Percentiles rank a stretch among this genome's conserved stretches.
These are phyloP conservation scores for Coemansia sp. DNA, from an alignment of 192 early-diverging fungal genomes.

Conservation along the genomic window DNA sequence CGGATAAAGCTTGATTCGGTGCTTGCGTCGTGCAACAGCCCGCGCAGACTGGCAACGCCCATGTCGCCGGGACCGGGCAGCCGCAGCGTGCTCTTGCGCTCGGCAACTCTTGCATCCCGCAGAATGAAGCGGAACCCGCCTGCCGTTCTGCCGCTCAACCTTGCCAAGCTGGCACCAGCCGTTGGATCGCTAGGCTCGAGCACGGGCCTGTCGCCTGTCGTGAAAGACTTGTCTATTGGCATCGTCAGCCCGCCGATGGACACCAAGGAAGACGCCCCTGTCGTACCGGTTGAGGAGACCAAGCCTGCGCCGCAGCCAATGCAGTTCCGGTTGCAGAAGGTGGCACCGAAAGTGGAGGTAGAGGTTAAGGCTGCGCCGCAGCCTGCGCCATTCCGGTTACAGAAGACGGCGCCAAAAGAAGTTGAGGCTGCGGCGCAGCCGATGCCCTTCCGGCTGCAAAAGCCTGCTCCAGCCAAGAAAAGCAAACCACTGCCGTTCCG, in stretches of 20 bases:
- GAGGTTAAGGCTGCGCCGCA: neutral
- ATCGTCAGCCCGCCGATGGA: neutral
- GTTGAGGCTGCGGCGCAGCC: neutral
- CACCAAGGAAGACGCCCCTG: neutral
- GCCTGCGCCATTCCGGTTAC: slow-evolving; percentile 1
- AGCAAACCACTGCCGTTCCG: slow-evolving; percentile 5
- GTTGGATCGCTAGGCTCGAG: slow-evolving; percentile 13
- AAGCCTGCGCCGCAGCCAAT: slow-evolving; percentile 6
- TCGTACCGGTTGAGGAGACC: neutral
- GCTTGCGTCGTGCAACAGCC: slow-evolving; percentile 8
- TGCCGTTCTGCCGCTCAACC: slow-evolving; percentile 11
- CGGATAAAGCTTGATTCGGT: slow-evolving; percentile 22
- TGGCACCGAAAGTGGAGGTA: slow-evolving; percentile 18
- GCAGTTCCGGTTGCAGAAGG: slow-evolving; percentile 43
- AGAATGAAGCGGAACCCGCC: slow-evolving; percentile 21
- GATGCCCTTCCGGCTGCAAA: neutral
- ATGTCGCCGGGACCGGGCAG: neutral
- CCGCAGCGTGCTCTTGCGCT: slow-evolving; percentile 11
- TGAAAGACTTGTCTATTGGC: slow-evolving; percentile 37
- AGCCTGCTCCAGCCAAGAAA: neutral
- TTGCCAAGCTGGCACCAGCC: neutral
- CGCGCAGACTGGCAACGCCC: neutral
- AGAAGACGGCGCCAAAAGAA: neutral
- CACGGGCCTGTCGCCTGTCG: slow-evolving; percentile 44
- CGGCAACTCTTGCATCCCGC: slow-evolving; percentile 29